Percentiles rank a stretch among this genome's conserved stretches.
Evolutionary conservation across 495 filamentous ascomycete species (phyloP).

Genomic region (Aspergillus ostianus): DNA sequence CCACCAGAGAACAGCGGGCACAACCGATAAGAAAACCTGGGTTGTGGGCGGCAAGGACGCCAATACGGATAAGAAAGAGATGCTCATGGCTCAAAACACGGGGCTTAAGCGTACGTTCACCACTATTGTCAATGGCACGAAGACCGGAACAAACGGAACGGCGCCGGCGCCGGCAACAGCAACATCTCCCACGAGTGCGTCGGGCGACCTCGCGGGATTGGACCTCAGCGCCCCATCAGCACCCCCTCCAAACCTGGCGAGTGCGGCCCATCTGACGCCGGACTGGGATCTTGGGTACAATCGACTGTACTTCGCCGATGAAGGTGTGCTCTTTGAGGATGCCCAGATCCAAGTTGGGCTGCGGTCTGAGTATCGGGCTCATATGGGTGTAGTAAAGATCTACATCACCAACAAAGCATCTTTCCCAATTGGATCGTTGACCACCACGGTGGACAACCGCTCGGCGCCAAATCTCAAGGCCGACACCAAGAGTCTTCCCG

Average conservation of each 20-base stretch:
- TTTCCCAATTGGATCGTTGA: conserved; percentile 80
- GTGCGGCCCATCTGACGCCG: conserved; percentile 86
- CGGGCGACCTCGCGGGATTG: conserved; percentile 72
- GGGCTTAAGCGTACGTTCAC: conserved; percentile 84
- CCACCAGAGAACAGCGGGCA: conserved; percentile 87
- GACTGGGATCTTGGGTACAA: conserved; percentile 94
- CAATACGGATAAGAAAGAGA: conserved; percentile 75
- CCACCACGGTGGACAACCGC: conserved; percentile 85
- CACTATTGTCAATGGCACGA: conserved; percentile 51
- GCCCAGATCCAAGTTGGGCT: conserved; percentile 90
- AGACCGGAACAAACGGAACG: conserved; percentile 51
- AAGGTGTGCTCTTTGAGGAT: conserved; percentile 94
- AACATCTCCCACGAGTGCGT: conserved; percentile 26
- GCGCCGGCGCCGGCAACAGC: conserved; percentile 26
- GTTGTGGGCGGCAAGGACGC: conserved; percentile 92
- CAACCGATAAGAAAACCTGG: conserved; percentile 94
- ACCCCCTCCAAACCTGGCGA: conserved; percentile 77
- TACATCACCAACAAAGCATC: conserved; percentile 95
- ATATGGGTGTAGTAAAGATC: conserved; percentile 91
- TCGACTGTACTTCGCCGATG: conserved; percentile 69
- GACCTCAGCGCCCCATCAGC: conserved; percentile 66
- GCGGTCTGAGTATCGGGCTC: conserved; percentile 87
- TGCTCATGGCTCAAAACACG: conserved; percentile 76
- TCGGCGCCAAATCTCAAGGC: conserved; percentile 68
- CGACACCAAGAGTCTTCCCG: conserved; percentile 84